Conservation (phyloP, 805 yeast genomes). For the Yamadazyma paraphyllophila region DNA sequence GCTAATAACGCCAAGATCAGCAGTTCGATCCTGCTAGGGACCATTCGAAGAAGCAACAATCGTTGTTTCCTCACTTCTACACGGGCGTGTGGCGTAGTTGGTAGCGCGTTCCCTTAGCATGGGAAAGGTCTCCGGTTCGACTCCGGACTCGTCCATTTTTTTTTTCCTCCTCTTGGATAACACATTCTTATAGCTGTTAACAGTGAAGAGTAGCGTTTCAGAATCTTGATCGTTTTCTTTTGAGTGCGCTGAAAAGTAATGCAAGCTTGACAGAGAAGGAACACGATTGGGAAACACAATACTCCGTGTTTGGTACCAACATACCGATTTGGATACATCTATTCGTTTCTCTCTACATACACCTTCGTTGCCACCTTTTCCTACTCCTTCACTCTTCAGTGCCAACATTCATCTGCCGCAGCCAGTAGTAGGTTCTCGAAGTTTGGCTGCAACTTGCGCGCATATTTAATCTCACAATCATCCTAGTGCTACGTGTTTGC, state of each 20-base stretch:
- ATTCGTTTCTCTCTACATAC: background rate
- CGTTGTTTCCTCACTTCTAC: conserved; percentile 7
- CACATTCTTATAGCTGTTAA: background rate
- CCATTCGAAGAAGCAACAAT: conserved; percentile 39
- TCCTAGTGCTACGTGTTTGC: background rate
- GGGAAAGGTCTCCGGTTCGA: conserved; percentile 50
- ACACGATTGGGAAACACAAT: background rate
- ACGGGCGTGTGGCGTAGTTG: conserved; percentile 49
- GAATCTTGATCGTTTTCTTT: too few species aligned
- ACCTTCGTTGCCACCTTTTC: background rate
- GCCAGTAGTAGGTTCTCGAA: conserved; percentile 7
- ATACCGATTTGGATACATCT: background rate
- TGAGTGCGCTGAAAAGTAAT: background rate
- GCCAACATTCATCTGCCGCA: background rate
- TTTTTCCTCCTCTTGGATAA: conserved; percentile 15
- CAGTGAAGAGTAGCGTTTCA: too few species aligned
- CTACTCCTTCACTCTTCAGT: background rate
- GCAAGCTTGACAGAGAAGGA: background rate
- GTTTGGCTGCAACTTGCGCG: conserved; percentile 4
- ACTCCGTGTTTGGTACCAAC: background rate
- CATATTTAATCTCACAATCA: background rate
- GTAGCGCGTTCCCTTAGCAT: conserved; percentile 51
- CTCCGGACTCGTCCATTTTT: conserved; percentile 40
- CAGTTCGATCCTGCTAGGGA: conserved; percentile 89
- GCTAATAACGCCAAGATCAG: conserved; percentile 65